These are phyloP conservation scores for Cladosporium velox DNA, from an alignment of 2,329 filamentous ascomycete species.

Conservation along the genomic window DNA sequence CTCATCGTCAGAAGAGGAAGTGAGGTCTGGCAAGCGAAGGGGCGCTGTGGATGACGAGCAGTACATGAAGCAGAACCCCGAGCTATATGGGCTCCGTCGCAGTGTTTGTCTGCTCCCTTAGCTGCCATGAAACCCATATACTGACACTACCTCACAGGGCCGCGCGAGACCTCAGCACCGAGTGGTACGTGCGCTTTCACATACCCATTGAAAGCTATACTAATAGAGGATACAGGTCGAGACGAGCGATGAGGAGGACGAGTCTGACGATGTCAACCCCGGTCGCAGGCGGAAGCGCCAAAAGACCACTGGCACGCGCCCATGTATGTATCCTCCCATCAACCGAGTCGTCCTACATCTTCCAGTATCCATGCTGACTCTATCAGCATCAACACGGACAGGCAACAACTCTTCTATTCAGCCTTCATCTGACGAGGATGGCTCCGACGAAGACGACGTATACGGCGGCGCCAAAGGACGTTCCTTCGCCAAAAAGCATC, in stretches of 20 bases:
- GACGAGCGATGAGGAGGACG: constrained; percentile 63
- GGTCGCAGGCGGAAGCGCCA: constrained; percentile 63
- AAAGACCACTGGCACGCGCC: constrained; percentile 63
- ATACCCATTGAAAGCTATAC: constrained; percentile 11
- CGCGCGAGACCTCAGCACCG: constrained; percentile 64
- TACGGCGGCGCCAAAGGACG: constrained; percentile 77
- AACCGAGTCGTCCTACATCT: constrained; percentile 43
- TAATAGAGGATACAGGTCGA: constrained; percentile 51
- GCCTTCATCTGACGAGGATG: constrained; percentile 42
- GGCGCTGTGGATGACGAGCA: constrained; percentile 66
- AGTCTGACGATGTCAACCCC: constrained; percentile 72
- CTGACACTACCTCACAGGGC: constrained; percentile 48
- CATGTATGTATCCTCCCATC: constrained; percentile 53
- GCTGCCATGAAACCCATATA: constrained; percentile 24
- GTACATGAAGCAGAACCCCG: constrained; percentile 86
- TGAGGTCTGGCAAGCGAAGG: constrained; percentile 63
- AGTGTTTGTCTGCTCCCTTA: constrained; percentile 66
- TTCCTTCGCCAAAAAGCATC: constrained; percentile 70
- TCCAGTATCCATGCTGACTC: not conserved
- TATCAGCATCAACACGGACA: constrained; percentile 31
- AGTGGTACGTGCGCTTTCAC: constrained; percentile 50
- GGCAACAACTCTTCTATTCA: constrained; percentile 21
- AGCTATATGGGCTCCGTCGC: constrained; percentile 89
- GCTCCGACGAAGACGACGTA: constrained; percentile 53
- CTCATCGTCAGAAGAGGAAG: constrained; percentile 66